A percentile compares a stretch with the other conserved stretches of the same genome.
These are phyloP conservation scores for Candida insectalens DNA, from an alignment of 805 yeast species.

Conservation along the genomic window DNA sequence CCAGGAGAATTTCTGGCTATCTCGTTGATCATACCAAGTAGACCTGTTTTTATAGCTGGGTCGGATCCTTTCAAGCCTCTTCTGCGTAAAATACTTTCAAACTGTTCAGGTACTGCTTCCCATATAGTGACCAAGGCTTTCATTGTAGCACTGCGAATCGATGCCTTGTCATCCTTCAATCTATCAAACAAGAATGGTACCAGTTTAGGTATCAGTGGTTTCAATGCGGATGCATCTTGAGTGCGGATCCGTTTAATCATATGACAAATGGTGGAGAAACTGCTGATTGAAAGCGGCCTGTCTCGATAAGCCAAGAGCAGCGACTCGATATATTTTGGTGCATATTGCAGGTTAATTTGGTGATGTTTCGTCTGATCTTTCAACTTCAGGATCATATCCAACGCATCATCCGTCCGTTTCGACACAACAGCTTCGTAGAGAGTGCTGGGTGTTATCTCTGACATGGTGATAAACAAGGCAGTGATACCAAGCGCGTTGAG, in stretches of 20 bases:
- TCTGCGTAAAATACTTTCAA: constrained; percentile 35
- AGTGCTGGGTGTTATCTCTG: constrained; percentile 14
- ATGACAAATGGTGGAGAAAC: constrained; percentile 46
- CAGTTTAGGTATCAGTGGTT: constrained; percentile 31
- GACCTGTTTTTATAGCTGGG: constrained; percentile 29
- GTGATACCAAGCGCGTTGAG: background rate
- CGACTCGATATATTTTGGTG: constrained; percentile 41
- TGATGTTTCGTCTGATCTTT: constrained; percentile 49
- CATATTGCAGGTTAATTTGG: constrained; percentile 38
- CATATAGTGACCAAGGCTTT: constrained; percentile 45
- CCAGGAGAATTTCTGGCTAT: constrained; percentile 27
- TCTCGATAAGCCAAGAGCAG: constrained; percentile 35
- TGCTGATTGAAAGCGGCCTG: constrained; percentile 28
- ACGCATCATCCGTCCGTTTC: constrained; percentile 11
- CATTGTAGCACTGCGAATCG: constrained; percentile 33
- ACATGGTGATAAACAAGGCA: constrained; percentile 4
- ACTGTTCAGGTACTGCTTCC: constrained; percentile 39
- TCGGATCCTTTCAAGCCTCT: constrained; percentile 33
- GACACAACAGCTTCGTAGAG: constrained; percentile 18
- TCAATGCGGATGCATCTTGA: constrained; percentile 39
- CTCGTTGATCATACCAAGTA: constrained; percentile 34
- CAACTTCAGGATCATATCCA: constrained; percentile 23
- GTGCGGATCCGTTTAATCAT: constrained; percentile 47
- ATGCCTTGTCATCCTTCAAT: constrained; percentile 31
- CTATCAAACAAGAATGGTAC: constrained; percentile 43